Evolutionary conservation across 345 rosid genomes (phyloP).

Genomic region (Litchi chinensis): DNA sequence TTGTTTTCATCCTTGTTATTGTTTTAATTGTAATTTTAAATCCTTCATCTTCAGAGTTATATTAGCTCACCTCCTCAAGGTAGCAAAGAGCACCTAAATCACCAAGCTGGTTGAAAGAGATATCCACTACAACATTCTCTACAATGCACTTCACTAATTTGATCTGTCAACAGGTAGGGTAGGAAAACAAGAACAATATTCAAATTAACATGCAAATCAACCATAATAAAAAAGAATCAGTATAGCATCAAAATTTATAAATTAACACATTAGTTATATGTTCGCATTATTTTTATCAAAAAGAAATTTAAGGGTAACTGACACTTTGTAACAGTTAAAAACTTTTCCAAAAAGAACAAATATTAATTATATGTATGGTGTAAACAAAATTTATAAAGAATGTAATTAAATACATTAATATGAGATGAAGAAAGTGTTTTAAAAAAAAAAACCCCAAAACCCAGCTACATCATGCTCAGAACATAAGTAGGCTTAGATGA

Average conservation of each 20-base stretch:
- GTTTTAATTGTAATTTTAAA: too few relatives aligned
- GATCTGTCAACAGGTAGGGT: conserved; percentile 40
- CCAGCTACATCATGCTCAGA: not conserved
- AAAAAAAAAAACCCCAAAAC: too few relatives aligned
- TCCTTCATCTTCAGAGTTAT: not conserved
- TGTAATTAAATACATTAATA: not conserved
- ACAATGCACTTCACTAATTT: conserved; percentile 66
- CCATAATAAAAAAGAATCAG: not conserved
- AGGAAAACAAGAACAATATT: conserved; percentile 4
- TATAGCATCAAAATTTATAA: not conserved
- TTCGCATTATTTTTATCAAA: not conserved
- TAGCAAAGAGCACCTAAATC: conserved; percentile 71
- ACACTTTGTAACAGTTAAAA: not conserved
- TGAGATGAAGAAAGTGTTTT: not conserved
- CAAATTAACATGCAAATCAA: not conserved
- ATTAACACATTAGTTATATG: not conserved
- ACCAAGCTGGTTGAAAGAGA: conserved; percentile 67
- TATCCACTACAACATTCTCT: conserved; percentile 63
- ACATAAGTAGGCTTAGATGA: not conserved
- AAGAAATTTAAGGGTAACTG: not conserved
- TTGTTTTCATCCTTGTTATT: not conserved
- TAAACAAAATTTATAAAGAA: not conserved
- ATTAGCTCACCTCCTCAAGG: conserved; percentile 56
- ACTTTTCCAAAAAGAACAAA: not conserved
- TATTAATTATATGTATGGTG: not conserved